phyloP scores from a whole-genome alignment of 768 basidiomycete species.

The Amanita rimosa region DNA sequence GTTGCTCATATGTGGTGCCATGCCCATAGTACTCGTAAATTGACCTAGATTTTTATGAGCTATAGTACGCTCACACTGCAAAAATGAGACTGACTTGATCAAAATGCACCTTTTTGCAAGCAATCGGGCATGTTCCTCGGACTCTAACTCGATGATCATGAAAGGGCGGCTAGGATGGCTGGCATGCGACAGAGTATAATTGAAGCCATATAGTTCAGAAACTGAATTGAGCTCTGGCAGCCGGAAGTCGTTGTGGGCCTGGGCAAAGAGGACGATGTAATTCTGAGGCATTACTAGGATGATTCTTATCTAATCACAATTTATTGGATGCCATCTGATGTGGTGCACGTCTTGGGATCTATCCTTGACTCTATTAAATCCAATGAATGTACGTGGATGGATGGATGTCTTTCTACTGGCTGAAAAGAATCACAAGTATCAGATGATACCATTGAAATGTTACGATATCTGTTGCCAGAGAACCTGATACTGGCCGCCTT shows the following conservation, averaged over 20 bases:
- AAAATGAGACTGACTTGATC: constrained; percentile 53
- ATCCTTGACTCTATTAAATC: constrained; percentile 13
- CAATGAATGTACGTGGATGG: not conserved
- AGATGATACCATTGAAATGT: constrained; percentile 43
- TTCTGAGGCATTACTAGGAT: constrained; percentile 16
- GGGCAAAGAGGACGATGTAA: constrained; percentile 68
- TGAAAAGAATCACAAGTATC: constrained; percentile 11
- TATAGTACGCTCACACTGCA: not conserved
- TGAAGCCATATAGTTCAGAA: constrained; percentile 62
- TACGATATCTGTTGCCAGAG: constrained; percentile 52
- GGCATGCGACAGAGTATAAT: constrained; percentile 36
- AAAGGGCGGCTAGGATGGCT: constrained; percentile 54
- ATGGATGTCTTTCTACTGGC: not conserved
- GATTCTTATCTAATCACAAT: not conserved
- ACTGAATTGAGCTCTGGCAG: constrained; percentile 75
- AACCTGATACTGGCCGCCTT: constrained; percentile 56
- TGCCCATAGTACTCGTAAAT: constrained; percentile 72
- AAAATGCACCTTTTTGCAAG: constrained; percentile 72
- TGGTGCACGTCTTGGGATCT: constrained; percentile 8
- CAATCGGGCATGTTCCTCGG: constrained; percentile 62
- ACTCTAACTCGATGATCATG: constrained; percentile 57
- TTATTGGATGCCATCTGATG: constrained; percentile 15
- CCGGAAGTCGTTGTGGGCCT: constrained; percentile 72
- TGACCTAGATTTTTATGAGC: constrained; percentile 31
- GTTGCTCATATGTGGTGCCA: constrained; percentile 53